phyloP scores from a whole-genome alignment of 2,329 filamentous ascomycete species.

The Neonectria faginata region DNA sequence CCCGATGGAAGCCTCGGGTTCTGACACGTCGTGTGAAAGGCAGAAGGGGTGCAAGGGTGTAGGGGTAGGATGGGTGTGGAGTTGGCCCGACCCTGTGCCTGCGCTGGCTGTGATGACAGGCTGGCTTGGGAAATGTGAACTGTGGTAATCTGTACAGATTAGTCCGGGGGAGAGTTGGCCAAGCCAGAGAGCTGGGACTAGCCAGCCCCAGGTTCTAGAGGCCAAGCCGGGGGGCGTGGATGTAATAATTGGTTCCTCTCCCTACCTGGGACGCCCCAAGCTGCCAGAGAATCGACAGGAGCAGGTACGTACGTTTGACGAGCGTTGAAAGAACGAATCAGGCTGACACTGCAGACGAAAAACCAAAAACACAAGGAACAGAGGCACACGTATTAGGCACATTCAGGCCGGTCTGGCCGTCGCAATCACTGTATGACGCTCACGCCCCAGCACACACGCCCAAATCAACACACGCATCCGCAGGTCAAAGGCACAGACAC shows the following conservation, averaged over 20 bases:
- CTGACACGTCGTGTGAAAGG: conserved; percentile 36
- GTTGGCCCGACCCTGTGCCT: conserved; percentile 11
- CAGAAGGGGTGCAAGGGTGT: conserved; percentile 18
- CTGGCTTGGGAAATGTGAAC: conserved; percentile 23
- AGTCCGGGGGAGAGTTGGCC: conserved; percentile 20
- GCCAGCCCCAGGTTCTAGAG: conserved; percentile 15
- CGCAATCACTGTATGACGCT: conserved; percentile 12
- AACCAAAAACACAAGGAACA: conserved; percentile 13
- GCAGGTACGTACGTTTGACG: conserved; percentile 7
- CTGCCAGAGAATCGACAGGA: conserved; percentile 7
- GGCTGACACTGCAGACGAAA: conserved; percentile 14
- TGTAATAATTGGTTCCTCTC: conserved; percentile 9
- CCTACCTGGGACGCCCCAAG: conserved; percentile 1
- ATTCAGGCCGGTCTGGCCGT: conserved; percentile 13
- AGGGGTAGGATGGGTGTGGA: conserved; percentile 12
- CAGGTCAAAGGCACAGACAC: conserved; percentile 3
- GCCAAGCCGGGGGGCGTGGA: conserved; percentile 8
- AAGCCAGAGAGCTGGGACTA: conserved; percentile 25
- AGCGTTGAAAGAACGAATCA: conserved; percentile 4
- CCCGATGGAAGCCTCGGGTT: conserved; percentile 25
- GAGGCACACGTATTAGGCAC: conserved; percentile 7
- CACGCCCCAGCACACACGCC: conserved; percentile 20
- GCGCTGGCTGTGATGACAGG: conserved; percentile 9
- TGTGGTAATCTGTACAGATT: too few relatives aligned
- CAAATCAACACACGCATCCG: conserved; percentile 1